Conservation (phyloP, 2,329 filamentous ascomycete species). For the Lasiodiplodia sp. region DNA sequence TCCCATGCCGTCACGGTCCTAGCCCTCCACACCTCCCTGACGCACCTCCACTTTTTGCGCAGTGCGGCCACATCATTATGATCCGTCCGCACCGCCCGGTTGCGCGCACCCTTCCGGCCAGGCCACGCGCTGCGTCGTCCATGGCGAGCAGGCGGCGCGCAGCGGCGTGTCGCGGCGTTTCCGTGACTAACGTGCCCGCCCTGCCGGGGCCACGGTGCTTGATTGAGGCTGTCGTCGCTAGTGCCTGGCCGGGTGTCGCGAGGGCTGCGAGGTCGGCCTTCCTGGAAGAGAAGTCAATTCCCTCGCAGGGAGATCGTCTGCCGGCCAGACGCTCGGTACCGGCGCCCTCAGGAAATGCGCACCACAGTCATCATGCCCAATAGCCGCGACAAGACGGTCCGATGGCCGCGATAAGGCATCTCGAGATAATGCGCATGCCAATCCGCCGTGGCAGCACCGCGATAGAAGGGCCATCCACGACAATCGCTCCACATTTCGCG, state of each 20-base stretch:
- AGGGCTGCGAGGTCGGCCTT: constrained; percentile 28
- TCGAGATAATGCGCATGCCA: constrained; percentile 29
- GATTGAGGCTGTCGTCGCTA: constrained; percentile 24
- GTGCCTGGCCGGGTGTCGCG: constrained; percentile 24
- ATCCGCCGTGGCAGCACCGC: constrained; percentile 20
- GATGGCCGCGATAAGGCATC: constrained; percentile 29
- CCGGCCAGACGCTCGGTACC: constrained; percentile 19
- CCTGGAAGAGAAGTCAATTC: constrained; percentile 32
- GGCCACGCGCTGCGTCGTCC: constrained; percentile 13
- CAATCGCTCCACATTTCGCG: constrained; percentile 26
- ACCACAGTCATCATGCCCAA: constrained; percentile 27
- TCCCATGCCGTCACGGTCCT: constrained; percentile 32
- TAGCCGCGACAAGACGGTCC: constrained; percentile 27
- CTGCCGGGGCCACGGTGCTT: constrained; percentile 11
- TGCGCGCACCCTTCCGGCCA: constrained; percentile 4
- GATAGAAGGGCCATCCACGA: constrained; percentile 20
- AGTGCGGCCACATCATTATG: constrained; percentile 28
- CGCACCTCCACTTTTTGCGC: constrained; percentile 39
- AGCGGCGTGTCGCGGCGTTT: constrained; percentile 23
- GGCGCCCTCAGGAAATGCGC: constrained; percentile 28
- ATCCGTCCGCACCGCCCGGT: not conserved
- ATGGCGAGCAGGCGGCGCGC: constrained; percentile 15
- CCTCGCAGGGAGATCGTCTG: constrained; percentile 29
- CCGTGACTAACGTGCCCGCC: constrained; percentile 27
- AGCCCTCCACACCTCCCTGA: constrained; percentile 38